phyloP scores from a whole-genome alignment of 2,329 filamentous ascomycete species.

The Torrubiellomyces zombiae region DNA sequence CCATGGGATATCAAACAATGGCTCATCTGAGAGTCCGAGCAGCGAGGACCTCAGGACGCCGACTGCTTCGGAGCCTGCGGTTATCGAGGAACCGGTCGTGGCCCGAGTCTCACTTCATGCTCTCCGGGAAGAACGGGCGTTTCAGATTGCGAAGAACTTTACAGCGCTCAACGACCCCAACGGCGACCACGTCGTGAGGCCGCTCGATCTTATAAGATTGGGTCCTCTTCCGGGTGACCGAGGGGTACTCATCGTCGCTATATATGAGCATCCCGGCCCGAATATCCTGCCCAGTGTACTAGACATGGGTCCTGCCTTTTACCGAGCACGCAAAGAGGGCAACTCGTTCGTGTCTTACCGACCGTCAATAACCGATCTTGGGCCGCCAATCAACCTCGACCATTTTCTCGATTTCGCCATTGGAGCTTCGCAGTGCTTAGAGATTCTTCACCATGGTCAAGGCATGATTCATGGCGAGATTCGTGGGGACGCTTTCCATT shows the following conservation, averaged over 20 bases:
- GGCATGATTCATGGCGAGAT: constrained; percentile 84
- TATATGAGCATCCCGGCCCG: constrained; percentile 62
- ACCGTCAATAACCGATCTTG: constrained; percentile 27
- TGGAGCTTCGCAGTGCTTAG: constrained; percentile 69
- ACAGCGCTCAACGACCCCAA: constrained; percentile 54
- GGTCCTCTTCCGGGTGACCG: constrained; percentile 52
- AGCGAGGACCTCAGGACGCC: constrained; percentile 16
- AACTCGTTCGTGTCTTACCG: constrained; percentile 30
- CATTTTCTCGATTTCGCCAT: constrained; percentile 84
- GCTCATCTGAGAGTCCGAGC: constrained; percentile 13
- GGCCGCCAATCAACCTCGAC: constrained; percentile 49
- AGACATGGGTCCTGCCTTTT: constrained; percentile 63
- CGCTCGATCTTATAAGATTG: constrained; percentile 63
- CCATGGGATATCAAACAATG: constrained; percentile 6
- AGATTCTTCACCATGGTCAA: constrained; percentile 79
- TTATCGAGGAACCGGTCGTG: constrained; percentile 50
- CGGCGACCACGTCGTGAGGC: constrained; percentile 60
- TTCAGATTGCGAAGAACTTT: constrained; percentile 62
- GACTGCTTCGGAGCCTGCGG: constrained; percentile 24
- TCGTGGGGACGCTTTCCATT: constrained; percentile 80
- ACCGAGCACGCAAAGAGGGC: constrained; percentile 34
- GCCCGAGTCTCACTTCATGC: constrained; percentile 72
- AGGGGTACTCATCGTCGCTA: constrained; percentile 55
- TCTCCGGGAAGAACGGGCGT: constrained; percentile 72
- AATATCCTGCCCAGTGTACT: constrained; percentile 58